Base-by-base conservation (phyloP, 805 yeast species). In the Ogataea pignaliae region DNA sequence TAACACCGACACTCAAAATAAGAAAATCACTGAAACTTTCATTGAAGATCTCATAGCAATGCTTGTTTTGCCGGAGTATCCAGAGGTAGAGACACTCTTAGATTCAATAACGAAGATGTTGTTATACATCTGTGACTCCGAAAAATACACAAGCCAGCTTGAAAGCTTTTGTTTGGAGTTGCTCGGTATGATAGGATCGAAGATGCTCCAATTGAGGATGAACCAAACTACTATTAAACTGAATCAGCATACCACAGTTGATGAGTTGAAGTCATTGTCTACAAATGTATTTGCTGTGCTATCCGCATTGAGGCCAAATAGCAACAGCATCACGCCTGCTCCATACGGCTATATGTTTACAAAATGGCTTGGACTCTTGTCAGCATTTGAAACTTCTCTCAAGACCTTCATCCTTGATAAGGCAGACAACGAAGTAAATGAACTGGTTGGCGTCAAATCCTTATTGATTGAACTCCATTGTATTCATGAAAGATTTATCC, bases 171-270 rank as follows among this genome's bases (percentile, higher is more conserved):
- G 78, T 3, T 59, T 86, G 40, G 90, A 85, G 43, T 53, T 79
- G 49, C 61, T 79, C n/a, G 89, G 91, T 0, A 45, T 64, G 12
- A 73, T 83, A 21, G 89, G 86, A 0, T 70, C 75, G 2, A 69
- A 66, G 33, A 69, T 83, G 39, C 54, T 75, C 17, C 59, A 62
- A 5, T 41, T 76, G 13, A 70, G 60, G 42, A 35, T 41, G 21
- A 32, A 39, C 11, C 34, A 37, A 8, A 21, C 29, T 4, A 10
- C 28, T 3, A 26, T 39, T 0, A 40, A 37, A 14, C 36, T 56
- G 11, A 42, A 48, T 2, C 17, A 42, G 1, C 40, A 44, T 5
- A 46, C 51, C 21, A 39, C 40, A 3, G 8, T 33, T 1, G 32
- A 39, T 13, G 51, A 51, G 11, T 53, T 52, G 7, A 21, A 21